Evolutionary conservation across 1,139 yeast genomes (phyloP).

Genomic region (Hemisphaericaspora lyxosophila): DNA sequence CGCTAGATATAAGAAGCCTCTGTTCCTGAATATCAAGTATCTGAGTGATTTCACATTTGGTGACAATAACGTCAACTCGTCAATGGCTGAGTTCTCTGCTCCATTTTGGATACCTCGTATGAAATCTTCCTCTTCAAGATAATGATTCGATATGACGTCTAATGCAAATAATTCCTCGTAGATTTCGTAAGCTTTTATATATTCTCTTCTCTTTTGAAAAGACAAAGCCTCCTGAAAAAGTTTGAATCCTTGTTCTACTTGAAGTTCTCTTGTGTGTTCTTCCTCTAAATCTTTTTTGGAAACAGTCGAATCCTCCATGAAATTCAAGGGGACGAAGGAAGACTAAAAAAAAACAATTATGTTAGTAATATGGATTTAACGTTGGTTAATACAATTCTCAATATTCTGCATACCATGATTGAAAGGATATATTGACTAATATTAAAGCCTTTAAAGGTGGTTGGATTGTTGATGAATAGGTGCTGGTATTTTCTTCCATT

Average conservation of each 20-base stretch:
- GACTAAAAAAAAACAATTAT: no score
- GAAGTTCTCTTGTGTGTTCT: conserved; percentile 83
- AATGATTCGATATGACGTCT: conserved; percentile 61
- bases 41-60: conserved; percentile 74
- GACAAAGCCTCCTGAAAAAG: conserved; percentile 69
- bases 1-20: conserved; percentile 70
- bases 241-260: conserved; percentile 84
- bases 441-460: no score
- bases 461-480: no score
- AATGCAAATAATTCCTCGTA: conserved; percentile 68
- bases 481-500: no score
- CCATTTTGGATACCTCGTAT: conserved; percentile 46
- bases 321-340: conserved; percentile 76
- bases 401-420: no score
- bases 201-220: conserved; percentile 52
- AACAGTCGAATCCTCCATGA: conserved; percentile 63
- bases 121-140: conserved; percentile 40
- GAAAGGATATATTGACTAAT: no score
- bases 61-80: conserved; percentile 51
- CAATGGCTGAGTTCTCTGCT: conserved; percentile 26
- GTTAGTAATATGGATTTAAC: no score
- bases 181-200: conserved; percentile 48
- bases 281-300: conserved; percentile 62
- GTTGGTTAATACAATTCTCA: no score
- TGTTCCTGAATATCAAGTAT: conserved; percentile 75